Evolutionary conservation across 345 rosid species (phyloP), one percentile per base, ranked within the genome.

Genomic region (Populus ilicifolia): DNA sequence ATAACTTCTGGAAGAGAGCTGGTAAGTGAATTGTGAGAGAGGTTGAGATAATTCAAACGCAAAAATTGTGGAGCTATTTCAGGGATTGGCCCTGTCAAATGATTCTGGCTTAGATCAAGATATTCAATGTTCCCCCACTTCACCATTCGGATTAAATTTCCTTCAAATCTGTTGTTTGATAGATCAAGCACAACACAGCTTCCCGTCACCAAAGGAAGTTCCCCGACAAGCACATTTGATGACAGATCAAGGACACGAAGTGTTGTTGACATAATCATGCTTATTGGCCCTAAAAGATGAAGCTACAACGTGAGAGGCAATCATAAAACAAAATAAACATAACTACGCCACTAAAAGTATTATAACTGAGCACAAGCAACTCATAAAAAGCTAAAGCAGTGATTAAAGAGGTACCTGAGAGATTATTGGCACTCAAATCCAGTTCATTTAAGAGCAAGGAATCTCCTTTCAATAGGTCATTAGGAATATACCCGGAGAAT

Each of bases 371-470:
- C 56, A 43, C 59, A 25, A 36, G 25, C 21, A 73, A 52, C 21
- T 43, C 3, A 48, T 17, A 70, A 64, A 67, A 77, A 41, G 63
- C 38, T 48, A 71, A 74, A 74, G 39, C 30, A 85, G n/a, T 61
- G 38, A 77, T 63, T 50, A 25, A 68, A 71, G 61, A 65, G 59
- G 27, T 84, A 92, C 99, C 98, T 89, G 98, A 87, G 82, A 96
- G 97, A 87, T 91, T 96, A 86, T 96, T 96, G 82, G 85, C 89
- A 79, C 99, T 96, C 83, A 96, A 88, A 84, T 93, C 99, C 61
- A 96, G 79, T 74, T 90, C 93, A 30, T 88, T 89, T 73, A 96
- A 82, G 76, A 90, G 90, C 73, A 88, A 79, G 36, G 99, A 89
- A 88, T 96, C 99, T 71, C 99, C 98, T 87, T 93, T 96, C 70